A percentile compares a stretch with the other conserved stretches of the same genome.
Evolutionary conservation across 202 grass and related monocot genomes (phyloP).

Genomic region (Elaeis oleifera): DNA sequence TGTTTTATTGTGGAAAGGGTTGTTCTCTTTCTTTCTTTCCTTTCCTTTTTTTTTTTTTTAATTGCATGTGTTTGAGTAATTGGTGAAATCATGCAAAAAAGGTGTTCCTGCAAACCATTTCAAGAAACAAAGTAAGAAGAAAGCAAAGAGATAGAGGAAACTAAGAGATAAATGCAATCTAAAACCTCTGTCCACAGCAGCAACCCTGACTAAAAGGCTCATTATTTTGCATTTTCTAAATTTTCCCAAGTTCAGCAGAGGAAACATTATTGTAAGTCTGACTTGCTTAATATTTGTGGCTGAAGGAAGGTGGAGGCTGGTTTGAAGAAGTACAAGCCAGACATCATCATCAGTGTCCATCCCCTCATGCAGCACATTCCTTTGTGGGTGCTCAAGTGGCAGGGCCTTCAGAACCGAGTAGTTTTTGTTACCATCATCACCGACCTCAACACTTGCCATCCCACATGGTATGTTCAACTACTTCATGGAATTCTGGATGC

Average conservation of each 20-base stretch:
- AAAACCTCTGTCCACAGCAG: too few species aligned
- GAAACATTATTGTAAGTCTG: not conserved
- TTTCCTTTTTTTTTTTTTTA: too few species aligned
- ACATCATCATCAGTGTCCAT: slow-evolving; percentile 90
- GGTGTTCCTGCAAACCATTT: too few species aligned
- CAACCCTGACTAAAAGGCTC: too few species aligned
- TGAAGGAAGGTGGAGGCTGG: slow-evolving; percentile 91
- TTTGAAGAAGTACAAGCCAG: slow-evolving; percentile 92
- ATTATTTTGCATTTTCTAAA: not conserved
- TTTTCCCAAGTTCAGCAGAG: not conserved
- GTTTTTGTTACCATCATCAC: slow-evolving; percentile 78
- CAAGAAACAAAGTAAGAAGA: too few species aligned
- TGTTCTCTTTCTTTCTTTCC: not conserved
- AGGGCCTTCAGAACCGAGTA: slow-evolving; percentile 79
- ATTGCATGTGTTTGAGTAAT: too few species aligned
- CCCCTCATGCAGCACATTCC: slow-evolving; percentile 95
- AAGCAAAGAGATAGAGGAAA: too few species aligned
- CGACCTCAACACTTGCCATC: slow-evolving; percentile 84
- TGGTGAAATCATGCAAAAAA: too few species aligned
- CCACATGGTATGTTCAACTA: slow-evolving; percentile 50
- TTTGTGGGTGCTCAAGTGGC: slow-evolving; percentile 93
- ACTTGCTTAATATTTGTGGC: slow-evolving; percentile 27
- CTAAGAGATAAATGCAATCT: too few species aligned
- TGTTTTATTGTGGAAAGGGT: not conserved
- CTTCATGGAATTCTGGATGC: not conserved